Base-by-base conservation (phyloP, 768 basidiomycete species). In the Ephemerocybe angulata region DNA sequence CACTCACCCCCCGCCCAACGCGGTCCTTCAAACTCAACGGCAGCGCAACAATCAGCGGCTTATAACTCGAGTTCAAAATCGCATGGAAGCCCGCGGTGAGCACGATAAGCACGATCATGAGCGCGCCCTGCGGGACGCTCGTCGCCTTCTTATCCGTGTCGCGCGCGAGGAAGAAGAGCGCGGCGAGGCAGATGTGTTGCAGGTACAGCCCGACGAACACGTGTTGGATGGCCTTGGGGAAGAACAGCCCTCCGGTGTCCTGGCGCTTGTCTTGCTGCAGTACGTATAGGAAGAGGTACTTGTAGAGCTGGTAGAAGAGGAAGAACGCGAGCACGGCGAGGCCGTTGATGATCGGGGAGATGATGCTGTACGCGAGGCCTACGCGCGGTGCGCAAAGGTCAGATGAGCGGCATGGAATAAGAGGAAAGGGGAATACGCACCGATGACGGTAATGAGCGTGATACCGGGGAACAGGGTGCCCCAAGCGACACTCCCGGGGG, bases 181-280 rank as follows among this genome's bases (percentile, higher is more conserved):
- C 90, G 29, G 81, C 80, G 31, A 97, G 74, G 66, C 90, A 93
- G 47, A 98, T 63, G 60, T 97, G 87, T 67, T 95, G 83, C 42
- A 99, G 79, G 66, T 99, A 99, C 66, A 98, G 63, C 3, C 96
- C 97, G 21, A 94, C 92, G 60, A 98, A 98, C 28, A 96, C 65
- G 64, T 98, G 97, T 47, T 90, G 85, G 25, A 98, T 83, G 4
- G 97, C 96, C 70, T 87, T 90, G 22, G 95, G 95, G 79, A 93
- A 98, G 78, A 97, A 98, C 47, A 91, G 67, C 0, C 97, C 97
- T 33, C 96, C 96, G 0, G 93, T 96, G 53, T 97, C 94, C 48
- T 74, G 74, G 3, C 78, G 70, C 0, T 78, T 66, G 3, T 86
- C 81, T 66, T 93, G 87, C 53, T 90, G 85, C 62, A 83, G 82